These are phyloP conservation scores for Pinus tabuliformis DNA, from an alignment of 75 land plant species.

Conservation along the genomic window DNA sequence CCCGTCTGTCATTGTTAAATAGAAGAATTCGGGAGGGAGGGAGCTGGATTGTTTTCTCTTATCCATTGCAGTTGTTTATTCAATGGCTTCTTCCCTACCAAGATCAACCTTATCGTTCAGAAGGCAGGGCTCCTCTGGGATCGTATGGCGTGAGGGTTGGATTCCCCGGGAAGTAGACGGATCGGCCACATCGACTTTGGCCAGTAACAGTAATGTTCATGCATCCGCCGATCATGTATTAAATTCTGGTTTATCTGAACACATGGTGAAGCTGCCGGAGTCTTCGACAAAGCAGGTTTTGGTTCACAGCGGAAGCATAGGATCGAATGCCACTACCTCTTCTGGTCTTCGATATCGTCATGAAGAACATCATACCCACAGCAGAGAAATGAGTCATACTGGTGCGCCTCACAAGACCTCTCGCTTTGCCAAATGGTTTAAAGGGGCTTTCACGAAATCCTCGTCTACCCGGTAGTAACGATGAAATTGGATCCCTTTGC, in stretches of 20 bases:
- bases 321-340: neutral
- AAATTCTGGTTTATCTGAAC: neutral
- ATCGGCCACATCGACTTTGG: too few species aligned
- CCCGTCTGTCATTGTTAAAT: too few species aligned
- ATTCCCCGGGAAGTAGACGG: neutral
- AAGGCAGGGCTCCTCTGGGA: slow-evolving; percentile 1
- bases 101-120: neutral
- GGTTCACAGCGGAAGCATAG: neutral
- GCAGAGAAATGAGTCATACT: neutral
- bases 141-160: neutral
- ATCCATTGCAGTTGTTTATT: too few species aligned
- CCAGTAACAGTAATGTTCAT: too few species aligned
- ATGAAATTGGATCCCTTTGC: too few species aligned
- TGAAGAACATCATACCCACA: neutral
- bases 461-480: too few species aligned
- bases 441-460: neutral
- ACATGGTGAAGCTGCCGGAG: neutral
- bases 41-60: too few species aligned
- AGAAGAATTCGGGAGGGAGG: too few species aligned
- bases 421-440: neutral
- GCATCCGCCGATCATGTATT: too few species aligned
- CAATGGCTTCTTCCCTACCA: neutral
- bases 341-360: neutral
- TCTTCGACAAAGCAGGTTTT: neutral
- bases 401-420: neutral